Conservation (phyloP, 73 alveolate genomes). For the Tetrahymena elliotti region DNA sequence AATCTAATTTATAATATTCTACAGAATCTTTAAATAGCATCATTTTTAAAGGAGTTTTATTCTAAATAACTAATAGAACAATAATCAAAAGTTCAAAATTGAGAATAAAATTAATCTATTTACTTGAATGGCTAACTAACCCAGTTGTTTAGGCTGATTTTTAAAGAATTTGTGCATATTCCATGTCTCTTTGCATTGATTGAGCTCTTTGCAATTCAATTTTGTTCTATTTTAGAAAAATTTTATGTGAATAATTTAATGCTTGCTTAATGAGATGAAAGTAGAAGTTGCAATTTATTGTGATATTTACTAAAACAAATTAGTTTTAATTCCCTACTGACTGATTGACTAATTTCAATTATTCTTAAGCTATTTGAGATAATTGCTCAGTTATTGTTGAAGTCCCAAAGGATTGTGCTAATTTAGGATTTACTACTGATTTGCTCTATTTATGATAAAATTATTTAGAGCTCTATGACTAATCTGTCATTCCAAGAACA, state of each 20-base stretch:
- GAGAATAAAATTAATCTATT: background rate
- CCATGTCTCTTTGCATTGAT: background rate
- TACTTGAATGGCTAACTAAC: background rate
- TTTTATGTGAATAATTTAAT: too few relatives aligned
- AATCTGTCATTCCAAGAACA: background rate
- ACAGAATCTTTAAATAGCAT: background rate
- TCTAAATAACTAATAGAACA: background rate
- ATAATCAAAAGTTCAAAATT: background rate
- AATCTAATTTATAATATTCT: background rate
- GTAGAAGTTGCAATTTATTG: background rate
- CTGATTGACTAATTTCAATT: background rate
- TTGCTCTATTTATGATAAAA: background rate
- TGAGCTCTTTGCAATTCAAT: background rate
- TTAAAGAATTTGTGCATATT: background rate
- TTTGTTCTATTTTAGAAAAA: background rate
- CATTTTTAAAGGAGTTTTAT: background rate
- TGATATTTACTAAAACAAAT: background rate
- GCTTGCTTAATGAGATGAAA: too few relatives aligned
- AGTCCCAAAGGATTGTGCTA: background rate
- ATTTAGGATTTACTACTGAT: background rate
- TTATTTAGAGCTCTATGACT: background rate
- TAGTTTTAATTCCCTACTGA: background rate
- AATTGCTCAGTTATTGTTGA: background rate
- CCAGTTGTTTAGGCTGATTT: background rate
- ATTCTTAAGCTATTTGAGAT: background rate